phyloP scores from a whole-genome alignment of 768 basidiomycete genomes.

The Hirschioporus abietinus region DNA sequence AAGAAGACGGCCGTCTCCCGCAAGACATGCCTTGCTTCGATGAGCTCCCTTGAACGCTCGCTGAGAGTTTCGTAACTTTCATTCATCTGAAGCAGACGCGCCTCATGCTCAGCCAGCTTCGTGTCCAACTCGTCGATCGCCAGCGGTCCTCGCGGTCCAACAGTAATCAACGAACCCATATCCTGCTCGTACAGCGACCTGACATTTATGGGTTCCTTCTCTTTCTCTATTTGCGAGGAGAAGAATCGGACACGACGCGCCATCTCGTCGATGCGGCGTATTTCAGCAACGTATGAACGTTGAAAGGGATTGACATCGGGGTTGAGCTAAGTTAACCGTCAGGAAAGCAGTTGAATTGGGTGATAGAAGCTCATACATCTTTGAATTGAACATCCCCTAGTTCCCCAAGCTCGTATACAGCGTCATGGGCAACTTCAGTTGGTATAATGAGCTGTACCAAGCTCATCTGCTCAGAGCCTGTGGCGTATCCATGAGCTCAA shows the following conservation, averaged over 20 bases:
- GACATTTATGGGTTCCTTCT: slow-evolving; percentile 76
- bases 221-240: slow-evolving; percentile 75
- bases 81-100: slow-evolving; percentile 84
- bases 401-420: slow-evolving; percentile 92
- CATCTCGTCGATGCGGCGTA: slow-evolving; percentile 94
- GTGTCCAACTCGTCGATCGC: slow-evolving; percentile 91
- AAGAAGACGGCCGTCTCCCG: slow-evolving; percentile 97
- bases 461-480: slow-evolving; percentile 98
- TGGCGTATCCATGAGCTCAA: slow-evolving; percentile 11
- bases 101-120: slow-evolving; percentile 82
- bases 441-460: slow-evolving; percentile 96
- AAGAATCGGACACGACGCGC: slow-evolving; percentile 93
- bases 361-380: slow-evolving; percentile 59
- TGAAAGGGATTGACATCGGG: slow-evolving; percentile 96
- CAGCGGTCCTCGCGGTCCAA: slow-evolving; percentile 89
- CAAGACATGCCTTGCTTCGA: slow-evolving; percentile 93
- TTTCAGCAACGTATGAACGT: slow-evolving; percentile 95
- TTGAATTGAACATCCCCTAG: slow-evolving; percentile 96
- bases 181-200: slow-evolving; percentile 69
- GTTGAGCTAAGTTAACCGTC: slow-evolving; percentile 59
- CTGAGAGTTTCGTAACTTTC: slow-evolving; percentile 85
- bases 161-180: slow-evolving; percentile 79
- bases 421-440: slow-evolving; percentile 95
- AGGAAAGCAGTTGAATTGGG: neutral
- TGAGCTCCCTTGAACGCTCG: slow-evolving; percentile 77